Percentiles rank a stretch among this genome's conserved stretches.
Evolutionary conservation across 2,329 filamentous ascomycete genomes (phyloP).

Genomic region (Cladosporium cucumerinum): DNA sequence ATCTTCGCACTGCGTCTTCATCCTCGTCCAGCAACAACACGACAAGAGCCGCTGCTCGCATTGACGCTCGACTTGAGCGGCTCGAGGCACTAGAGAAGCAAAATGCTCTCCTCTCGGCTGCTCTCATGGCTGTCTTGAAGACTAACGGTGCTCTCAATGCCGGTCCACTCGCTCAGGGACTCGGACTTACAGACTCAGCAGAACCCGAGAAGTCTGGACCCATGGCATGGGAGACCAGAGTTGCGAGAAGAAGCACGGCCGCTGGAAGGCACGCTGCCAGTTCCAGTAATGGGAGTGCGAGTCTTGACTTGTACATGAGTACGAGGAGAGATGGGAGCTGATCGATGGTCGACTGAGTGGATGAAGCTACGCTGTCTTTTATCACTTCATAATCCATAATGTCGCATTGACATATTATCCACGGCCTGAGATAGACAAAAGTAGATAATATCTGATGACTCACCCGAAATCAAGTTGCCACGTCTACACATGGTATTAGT

Average conservation of each 20-base stretch:
- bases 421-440: not conserved
- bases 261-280: constrained; percentile 24
- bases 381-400: not conserved
- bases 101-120: constrained; percentile 39
- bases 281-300: constrained; percentile 31
- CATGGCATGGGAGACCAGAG: constrained; percentile 31
- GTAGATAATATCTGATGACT: constrained; percentile 1
- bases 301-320: constrained; percentile 37
- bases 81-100: constrained; percentile 40
- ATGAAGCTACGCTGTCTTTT: not conserved
- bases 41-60: constrained; percentile 14
- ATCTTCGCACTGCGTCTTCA: constrained; percentile 12
- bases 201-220: constrained; percentile 13
- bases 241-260: constrained; percentile 29
- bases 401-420: not conserved
- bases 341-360: not conserved
- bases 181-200: not conserved
- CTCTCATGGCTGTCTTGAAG: constrained; percentile 39
- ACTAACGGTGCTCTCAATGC: constrained; percentile 35
- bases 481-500: not conserved
- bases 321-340: constrained; percentile 21
- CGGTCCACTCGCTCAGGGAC: constrained; percentile 22
- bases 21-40: constrained; percentile 15
- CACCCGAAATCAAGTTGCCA: not conserved
- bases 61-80: constrained; percentile 37